phyloP scores from a whole-genome alignment of 164 flowering plant species.

The Umbilicus rupestris region DNA sequence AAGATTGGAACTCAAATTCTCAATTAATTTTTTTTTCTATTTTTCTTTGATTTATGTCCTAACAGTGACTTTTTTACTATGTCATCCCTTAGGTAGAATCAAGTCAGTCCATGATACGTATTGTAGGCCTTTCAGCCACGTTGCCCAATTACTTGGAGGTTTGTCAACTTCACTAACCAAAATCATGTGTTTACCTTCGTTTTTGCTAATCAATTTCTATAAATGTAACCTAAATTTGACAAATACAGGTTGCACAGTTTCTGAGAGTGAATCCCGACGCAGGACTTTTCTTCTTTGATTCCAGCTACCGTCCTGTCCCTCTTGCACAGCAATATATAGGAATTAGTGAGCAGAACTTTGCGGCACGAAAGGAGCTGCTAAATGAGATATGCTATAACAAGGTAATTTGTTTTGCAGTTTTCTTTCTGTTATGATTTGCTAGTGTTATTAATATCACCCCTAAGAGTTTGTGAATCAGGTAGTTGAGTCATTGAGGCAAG shows the following conservation, averaged over 20 bases:
- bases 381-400: slow-evolving; percentile 88
- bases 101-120: slow-evolving; percentile 92
- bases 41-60: neutral
- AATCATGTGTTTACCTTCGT: neutral
- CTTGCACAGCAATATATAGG: slow-evolving; percentile 98
- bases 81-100: slow-evolving; percentile 70
- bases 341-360: slow-evolving; percentile 77
- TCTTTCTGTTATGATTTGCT: slow-evolving; percentile 3
- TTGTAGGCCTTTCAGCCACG: slow-evolving; percentile 98
- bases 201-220: neutral
- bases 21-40: neutral
- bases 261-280: slow-evolving; percentile 85
- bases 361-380: slow-evolving; percentile 62
- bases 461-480: slow-evolving; percentile 33
- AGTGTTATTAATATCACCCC: neutral
- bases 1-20: neutral
- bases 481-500: slow-evolving; percentile 75
- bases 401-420: slow-evolving; percentile 30
- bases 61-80: neutral
- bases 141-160: slow-evolving; percentile 96
- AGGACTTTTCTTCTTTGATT: slow-evolving; percentile 93
- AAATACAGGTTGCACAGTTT: slow-evolving; percentile 81
- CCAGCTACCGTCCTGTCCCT: slow-evolving; percentile 98
- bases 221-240: neutral
- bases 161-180: neutral